Conservation (phyloP, 176 grass and related monocot species). For the Rhynchospora pubera region DNA sequence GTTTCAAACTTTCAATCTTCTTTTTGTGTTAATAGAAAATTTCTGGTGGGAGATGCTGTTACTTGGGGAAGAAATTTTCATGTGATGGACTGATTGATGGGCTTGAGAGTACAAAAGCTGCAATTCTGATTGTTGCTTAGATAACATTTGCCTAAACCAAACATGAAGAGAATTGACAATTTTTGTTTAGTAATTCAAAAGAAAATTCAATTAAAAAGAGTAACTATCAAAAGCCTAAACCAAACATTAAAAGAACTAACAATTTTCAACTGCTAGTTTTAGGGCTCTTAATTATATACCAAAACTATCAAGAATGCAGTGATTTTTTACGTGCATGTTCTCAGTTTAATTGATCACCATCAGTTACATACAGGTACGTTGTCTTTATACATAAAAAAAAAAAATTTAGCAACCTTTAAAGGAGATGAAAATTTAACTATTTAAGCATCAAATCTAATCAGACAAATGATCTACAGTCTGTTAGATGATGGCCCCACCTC, state of each 20-base stretch:
- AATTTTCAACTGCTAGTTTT: background rate
- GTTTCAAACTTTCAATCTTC: background rate
- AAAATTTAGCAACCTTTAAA: background rate
- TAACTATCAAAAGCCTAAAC: no score
- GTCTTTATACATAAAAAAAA: background rate
- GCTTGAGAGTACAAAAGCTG: constrained; percentile 41
- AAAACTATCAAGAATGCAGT: background rate
- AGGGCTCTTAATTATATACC: background rate
- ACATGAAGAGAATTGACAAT: no score
- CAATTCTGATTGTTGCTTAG: constrained; percentile 58
- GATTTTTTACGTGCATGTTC: background rate
- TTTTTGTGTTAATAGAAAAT: background rate
- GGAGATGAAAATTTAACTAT: background rate
- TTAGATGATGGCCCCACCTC: no score
- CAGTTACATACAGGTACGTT: no score
- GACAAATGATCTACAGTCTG: no score
- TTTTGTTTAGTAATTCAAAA: no score
- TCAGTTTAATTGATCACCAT: background rate
- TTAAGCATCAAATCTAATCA: no score
- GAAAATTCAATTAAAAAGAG: no score
- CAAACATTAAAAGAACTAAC: background rate
- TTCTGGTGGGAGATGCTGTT: background rate
- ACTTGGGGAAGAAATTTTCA: background rate
- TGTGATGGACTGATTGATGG: constrained; percentile 19
- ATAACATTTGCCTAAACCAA: constrained; percentile 20